A percentile compares a stretch with the other conserved stretches of the same genome.
These are phyloP conservation scores for Fusarium vanettenii DNA, from an alignment of 2,329 filamentous ascomycete genomes.

Conservation along the genomic window DNA sequence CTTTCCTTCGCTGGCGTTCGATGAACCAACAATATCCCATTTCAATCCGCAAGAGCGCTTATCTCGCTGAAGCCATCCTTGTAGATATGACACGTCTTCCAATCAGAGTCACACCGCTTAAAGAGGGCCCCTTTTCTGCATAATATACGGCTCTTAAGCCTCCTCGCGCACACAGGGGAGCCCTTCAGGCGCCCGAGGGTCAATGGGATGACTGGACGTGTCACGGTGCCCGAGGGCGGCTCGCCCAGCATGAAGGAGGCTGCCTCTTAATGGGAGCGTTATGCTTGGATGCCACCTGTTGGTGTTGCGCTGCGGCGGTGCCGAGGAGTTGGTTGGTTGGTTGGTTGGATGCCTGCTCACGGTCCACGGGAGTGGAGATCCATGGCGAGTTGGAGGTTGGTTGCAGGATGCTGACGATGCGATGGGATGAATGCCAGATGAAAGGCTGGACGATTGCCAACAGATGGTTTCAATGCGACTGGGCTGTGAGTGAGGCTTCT, in stretches of 20 bases:
- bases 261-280: background rate
- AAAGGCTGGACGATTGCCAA: slow-evolving; percentile 4
- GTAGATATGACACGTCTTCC: background rate
- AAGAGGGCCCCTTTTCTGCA: background rate
- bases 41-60: background rate
- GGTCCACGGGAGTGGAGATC: slow-evolving; percentile 10
- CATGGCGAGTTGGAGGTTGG: background rate
- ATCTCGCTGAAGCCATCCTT: background rate
- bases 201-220: slow-evolving; percentile 20
- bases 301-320: background rate
- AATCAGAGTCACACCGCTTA: background rate
- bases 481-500: background rate
- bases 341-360: slow-evolving; percentile 17
- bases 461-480: background rate
- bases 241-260: background rate
- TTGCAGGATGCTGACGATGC: background rate
- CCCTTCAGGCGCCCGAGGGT: slow-evolving; percentile 1
- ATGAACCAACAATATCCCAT: background rate
- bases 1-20: background rate
- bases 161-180: background rate
- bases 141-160: background rate
- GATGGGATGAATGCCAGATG: background rate
- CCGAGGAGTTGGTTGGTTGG: background rate
- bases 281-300: background rate
- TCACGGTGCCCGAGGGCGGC: background rate